Evolutionary conservation across 257 asterid species (phyloP).

Genomic region (Ophiorrhiza pumila): DNA sequence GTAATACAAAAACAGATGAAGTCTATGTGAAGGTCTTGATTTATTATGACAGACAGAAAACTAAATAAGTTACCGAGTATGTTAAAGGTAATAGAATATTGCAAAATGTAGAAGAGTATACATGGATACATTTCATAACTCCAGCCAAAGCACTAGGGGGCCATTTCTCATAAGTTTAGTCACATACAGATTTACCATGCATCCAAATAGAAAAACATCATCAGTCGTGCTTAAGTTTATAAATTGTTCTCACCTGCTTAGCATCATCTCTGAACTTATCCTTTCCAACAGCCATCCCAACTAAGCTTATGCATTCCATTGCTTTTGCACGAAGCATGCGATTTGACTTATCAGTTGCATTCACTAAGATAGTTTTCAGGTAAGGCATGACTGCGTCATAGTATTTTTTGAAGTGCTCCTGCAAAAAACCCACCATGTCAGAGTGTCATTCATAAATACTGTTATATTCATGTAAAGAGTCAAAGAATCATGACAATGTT

Average conservation of each 20-base stretch:
- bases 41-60: background rate
- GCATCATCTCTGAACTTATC: constrained; percentile 84
- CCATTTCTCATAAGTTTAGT: background rate
- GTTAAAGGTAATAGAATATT: background rate
- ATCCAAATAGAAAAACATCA: background rate
- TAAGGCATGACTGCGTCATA: constrained; percentile 92
- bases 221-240: background rate
- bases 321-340: constrained; percentile 99
- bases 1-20: background rate
- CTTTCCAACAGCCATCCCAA: constrained; percentile 98
- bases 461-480: constrained; percentile 6
- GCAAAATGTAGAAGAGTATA: background rate
- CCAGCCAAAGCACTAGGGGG: background rate
- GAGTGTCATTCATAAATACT: constrained; percentile 6
- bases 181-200: background rate
- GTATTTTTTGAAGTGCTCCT: constrained; percentile 85
- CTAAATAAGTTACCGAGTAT: background rate
- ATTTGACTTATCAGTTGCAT: constrained; percentile 80
- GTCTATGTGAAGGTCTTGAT: background rate
- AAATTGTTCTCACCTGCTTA: constrained; percentile 55
- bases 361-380: constrained; percentile 78
- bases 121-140: background rate
- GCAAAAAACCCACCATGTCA: constrained; percentile 24
- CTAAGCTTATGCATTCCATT: constrained; percentile 93
- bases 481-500: background rate